Conservation (phyloP, 129 eudicot species). For the Flaveria sonorensis region DNA sequence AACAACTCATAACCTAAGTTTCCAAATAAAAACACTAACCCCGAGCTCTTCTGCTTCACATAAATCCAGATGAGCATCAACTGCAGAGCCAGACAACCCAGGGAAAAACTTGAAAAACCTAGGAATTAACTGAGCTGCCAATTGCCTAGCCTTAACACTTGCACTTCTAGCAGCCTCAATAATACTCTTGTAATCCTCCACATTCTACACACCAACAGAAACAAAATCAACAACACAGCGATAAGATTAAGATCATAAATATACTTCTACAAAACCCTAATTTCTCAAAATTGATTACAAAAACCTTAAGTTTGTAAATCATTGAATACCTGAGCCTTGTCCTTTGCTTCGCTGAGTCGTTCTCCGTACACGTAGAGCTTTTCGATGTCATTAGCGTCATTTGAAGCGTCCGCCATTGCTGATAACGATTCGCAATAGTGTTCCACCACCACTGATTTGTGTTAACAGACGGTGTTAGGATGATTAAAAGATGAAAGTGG, state of each 20-base stretch:
- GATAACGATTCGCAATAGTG: background rate
- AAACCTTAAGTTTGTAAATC: conserved; percentile 35
- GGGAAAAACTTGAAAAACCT: conserved; percentile 86
- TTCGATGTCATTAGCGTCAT: conserved; percentile 70
- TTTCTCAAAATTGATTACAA: conserved; percentile 5
- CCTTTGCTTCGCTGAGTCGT: conserved; percentile 82
- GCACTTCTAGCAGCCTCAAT: conserved; percentile 67
- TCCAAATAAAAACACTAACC: conserved; percentile 45
- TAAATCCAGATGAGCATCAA: conserved; percentile 85
- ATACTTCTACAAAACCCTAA: conserved; percentile 16
- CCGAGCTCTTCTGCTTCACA: conserved; percentile 96
- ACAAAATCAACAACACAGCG: background rate
- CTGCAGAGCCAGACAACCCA: conserved; percentile 53
- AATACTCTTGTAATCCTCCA: conserved; percentile 74
- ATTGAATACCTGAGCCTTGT: conserved; percentile 76
- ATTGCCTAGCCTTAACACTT: conserved; percentile 73
- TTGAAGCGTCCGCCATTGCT: conserved; percentile 65
- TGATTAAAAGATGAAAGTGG: background rate
- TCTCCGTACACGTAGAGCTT: conserved; percentile 88
- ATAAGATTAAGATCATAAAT: background rate
- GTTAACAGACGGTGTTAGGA: background rate
- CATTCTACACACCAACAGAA: conserved; percentile 43
- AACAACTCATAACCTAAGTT: conserved; percentile 1
- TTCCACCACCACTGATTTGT: background rate
- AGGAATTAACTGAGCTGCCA: conserved; percentile 95